Evolutionary conservation across 768 basidiomycete genomes (phyloP).

Genomic region (Leucosporidium scottii): DNA sequence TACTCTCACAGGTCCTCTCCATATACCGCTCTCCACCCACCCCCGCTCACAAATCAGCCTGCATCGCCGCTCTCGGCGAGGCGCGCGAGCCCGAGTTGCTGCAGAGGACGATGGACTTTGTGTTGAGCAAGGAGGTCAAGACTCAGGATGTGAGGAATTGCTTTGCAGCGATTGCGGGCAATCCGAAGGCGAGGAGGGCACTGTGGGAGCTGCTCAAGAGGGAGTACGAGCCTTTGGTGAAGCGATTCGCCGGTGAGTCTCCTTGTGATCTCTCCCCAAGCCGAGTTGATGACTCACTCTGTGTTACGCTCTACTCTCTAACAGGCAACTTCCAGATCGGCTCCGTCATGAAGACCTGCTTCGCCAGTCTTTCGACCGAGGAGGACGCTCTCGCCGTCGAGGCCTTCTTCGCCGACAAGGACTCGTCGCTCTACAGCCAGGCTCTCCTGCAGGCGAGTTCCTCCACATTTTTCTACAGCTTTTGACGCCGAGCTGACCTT

Average conservation of each 20-base stretch:
- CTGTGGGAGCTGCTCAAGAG: conserved; percentile 55
- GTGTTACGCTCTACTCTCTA: conserved; percentile 55
- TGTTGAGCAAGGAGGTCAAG: conserved; percentile 52
- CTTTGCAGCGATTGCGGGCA: conserved; percentile 55
- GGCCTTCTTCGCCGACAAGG: conserved; percentile 42
- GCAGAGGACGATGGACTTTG: conserved; percentile 29
- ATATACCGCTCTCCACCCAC: conserved; percentile 67
- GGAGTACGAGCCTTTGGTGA: conserved; percentile 54
- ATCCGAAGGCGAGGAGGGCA: conserved; percentile 55
- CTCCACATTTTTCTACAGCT: conserved; percentile 35
- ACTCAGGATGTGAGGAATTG: conserved; percentile 57
- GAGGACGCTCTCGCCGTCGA: conserved; percentile 58
- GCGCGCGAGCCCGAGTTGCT: conserved; percentile 55
- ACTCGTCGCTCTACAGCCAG: conserved; percentile 3
- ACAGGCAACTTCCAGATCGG: conserved; percentile 49
- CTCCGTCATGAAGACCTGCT: conserved; percentile 41
- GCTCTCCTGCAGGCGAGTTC: not conserved
- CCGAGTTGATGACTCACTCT: conserved; percentile 53
- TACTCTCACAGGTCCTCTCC: conserved; percentile 42
- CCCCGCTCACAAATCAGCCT: conserved; percentile 60
- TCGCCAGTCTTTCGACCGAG: conserved; percentile 54
- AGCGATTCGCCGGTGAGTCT: conserved; percentile 38
- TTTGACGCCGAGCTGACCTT: conserved; percentile 17
- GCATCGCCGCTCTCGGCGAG: conserved; percentile 59
- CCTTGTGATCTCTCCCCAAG: conserved; percentile 19